Percentiles rank a stretch among this genome's conserved stretches.
These are phyloP conservation scores for Thalassiosira oceanica DNA, from an alignment of 352 stramenopile species.

Conservation along the genomic window DNA sequence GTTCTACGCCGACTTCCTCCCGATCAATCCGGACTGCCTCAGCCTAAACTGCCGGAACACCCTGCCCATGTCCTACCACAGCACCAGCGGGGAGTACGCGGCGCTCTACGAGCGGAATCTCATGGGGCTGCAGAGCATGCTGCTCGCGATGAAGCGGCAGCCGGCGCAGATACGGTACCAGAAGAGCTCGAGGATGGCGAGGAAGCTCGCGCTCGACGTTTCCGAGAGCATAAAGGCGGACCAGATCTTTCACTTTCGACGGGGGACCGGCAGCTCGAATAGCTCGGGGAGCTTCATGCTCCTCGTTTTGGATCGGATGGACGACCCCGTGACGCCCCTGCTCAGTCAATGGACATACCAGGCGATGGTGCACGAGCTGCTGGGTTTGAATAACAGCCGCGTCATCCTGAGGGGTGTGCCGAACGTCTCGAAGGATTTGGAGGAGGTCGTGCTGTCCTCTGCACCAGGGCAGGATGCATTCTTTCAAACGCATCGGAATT, in stretches of 20 bases:
- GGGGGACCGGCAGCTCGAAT: slow-evolving; percentile 20
- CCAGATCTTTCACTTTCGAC: slow-evolving; percentile 96
- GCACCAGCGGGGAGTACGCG: slow-evolving; percentile 63
- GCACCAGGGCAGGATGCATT: slow-evolving; percentile 91
- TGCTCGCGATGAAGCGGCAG: slow-evolving; percentile 94
- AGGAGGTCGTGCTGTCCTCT: slow-evolving; percentile 94
- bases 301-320: slow-evolving; percentile 96
- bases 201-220: slow-evolving; percentile 92
- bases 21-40: slow-evolving; percentile 97
- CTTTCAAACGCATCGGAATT: slow-evolving; percentile 93
- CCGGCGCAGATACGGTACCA: slow-evolving; percentile 93
- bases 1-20: slow-evolving; percentile 98
- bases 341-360: slow-evolving; percentile 97
- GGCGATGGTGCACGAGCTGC: slow-evolving; percentile 99
- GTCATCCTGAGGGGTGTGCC: slow-evolving; percentile 93
- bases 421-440: slow-evolving; percentile 93
- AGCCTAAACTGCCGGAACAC: slow-evolving; percentile 91
- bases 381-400: slow-evolving; percentile 97
- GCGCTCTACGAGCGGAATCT: slow-evolving; percentile 90
- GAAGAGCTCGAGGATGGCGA: slow-evolving; percentile 86
- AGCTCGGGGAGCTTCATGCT: slow-evolving; percentile 70
- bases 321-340: slow-evolving; percentile 98
- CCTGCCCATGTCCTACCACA: slow-evolving; percentile 71
- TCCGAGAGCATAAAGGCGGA: slow-evolving; percentile 91
- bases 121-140: slow-evolving; percentile 89